A percentile compares a stretch with the other conserved stretches of the same genome.
phyloP scores from a whole-genome alignment of 2,329 filamentous ascomycete genomes.

The Alternaria rosae region DNA sequence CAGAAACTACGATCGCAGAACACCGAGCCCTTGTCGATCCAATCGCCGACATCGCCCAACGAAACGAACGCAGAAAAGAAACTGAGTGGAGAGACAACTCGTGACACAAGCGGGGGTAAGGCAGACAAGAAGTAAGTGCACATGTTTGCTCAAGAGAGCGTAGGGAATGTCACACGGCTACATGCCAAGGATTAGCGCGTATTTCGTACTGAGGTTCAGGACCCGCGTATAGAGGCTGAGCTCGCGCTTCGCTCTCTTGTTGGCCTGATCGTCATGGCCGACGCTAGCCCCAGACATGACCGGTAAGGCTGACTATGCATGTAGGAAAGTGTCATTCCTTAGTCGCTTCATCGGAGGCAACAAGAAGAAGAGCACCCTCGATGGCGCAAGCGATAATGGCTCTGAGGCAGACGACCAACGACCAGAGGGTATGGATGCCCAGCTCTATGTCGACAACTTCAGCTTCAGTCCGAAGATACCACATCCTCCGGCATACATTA shows the following conservation, averaged over 20 bases:
- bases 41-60: slow-evolving; percentile 48
- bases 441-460: slow-evolving; percentile 75
- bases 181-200: slow-evolving; percentile 2
- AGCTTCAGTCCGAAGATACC: slow-evolving; percentile 88
- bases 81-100: slow-evolving; percentile 31
- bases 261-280: slow-evolving; percentile 40
- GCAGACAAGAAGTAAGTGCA: slow-evolving; percentile 49
- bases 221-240: slow-evolving; percentile 4
- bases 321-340: slow-evolving; percentile 88
- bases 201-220: not conserved
- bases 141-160: not conserved
- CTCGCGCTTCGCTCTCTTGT: slow-evolving; percentile 2
- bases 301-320: slow-evolving; percentile 24
- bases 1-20: slow-evolving; percentile 63
- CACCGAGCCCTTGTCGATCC: slow-evolving; percentile 40
- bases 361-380: slow-evolving; percentile 72
- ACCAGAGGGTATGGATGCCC: slow-evolving; percentile 81
- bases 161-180: not conserved
- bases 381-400: slow-evolving; percentile 65
- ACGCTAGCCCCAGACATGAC: slow-evolving; percentile 25
- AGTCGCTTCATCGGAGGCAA: slow-evolving; percentile 79
- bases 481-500: slow-evolving; percentile 89
- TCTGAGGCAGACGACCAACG: slow-evolving; percentile 74
- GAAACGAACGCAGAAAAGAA: slow-evolving; percentile 59
- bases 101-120: slow-evolving; percentile 34